These are phyloP conservation scores for Chaetomium sp. DNA, from an alignment of 2,329 filamentous ascomycete species.

Conservation along the genomic window DNA sequence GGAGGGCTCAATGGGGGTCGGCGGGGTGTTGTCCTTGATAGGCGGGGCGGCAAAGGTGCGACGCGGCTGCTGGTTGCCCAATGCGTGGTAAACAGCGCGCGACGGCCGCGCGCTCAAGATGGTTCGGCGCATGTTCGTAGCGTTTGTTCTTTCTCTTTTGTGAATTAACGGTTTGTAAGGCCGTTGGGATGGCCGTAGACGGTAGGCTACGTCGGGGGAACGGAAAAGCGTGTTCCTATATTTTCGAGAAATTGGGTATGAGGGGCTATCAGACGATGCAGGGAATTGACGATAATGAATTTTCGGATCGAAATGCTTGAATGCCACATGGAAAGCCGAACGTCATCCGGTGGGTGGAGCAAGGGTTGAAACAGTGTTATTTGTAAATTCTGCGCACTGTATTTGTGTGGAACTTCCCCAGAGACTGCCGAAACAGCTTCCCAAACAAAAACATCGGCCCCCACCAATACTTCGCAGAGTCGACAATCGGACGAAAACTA, in stretches of 20 bases:
- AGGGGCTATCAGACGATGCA: background rate
- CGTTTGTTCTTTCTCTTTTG: background rate
- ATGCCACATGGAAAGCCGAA: background rate
- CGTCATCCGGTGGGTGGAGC: background rate
- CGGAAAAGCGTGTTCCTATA: too few relatives aligned
- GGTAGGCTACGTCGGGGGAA: too few relatives aligned
- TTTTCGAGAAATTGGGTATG: background rate
- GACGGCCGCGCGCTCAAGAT: conserved; percentile 18
- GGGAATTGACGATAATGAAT: too few relatives aligned
- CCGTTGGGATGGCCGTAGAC: too few relatives aligned
- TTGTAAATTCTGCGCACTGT: background rate
- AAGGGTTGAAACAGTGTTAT: background rate
- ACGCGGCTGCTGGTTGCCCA: conserved; percentile 15
- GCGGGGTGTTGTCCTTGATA: conserved; percentile 22
- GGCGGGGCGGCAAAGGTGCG: conserved; percentile 21
- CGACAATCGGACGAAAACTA: background rate
- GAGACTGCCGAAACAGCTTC: background rate
- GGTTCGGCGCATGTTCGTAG: conserved; percentile 20
- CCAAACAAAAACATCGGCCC: conserved; percentile 15
- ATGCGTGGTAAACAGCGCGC: conserved; percentile 17
- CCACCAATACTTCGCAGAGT: conserved; percentile 1
- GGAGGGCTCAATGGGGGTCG: conserved; percentile 6
- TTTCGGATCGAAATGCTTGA: background rate
- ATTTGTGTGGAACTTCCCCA: background rate
- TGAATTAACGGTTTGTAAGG: background rate